Conservation (phyloP, 139 green algal species). For the Gonium pectorale region DNA sequence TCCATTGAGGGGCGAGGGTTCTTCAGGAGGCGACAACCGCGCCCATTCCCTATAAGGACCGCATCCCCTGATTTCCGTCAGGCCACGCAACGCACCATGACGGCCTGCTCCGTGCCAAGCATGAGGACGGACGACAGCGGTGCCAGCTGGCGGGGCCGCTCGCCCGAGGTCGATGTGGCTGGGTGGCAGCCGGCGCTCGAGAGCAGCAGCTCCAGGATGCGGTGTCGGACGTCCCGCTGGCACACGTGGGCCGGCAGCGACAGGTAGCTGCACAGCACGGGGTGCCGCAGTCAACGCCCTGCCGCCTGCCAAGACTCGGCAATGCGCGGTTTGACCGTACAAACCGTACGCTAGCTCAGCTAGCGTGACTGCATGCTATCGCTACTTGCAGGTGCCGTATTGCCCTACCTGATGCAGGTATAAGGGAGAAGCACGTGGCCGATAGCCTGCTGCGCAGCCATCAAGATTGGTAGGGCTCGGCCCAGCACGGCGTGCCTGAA, state of each 20-base stretch:
- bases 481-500: slow-evolving; percentile 32
- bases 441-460: slow-evolving; percentile 38
- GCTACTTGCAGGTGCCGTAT: too few species aligned
- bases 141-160: background rate
- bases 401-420: slow-evolving; percentile 22
- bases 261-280: slow-evolving; percentile 42
- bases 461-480: slow-evolving; percentile 12
- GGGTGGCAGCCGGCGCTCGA: background rate
- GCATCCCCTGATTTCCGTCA: background rate
- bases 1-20: background rate
- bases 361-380: too few species aligned
- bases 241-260: slow-evolving; percentile 23
- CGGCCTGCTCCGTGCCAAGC: slow-evolving; percentile 19
- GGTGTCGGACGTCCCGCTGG: background rate
- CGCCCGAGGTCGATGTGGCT: background rate
- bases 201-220: slow-evolving; percentile 14
- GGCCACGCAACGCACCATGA: slow-evolving; percentile 5
- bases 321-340: too few species aligned
- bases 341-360: too few species aligned
- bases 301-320: too few species aligned
- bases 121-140: slow-evolving; percentile 26
- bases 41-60: background rate
- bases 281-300: background rate
- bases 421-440: slow-evolving; percentile 40
- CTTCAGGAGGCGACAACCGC: background rate